Percentiles rank a stretch among this genome's conserved stretches.
Conservation (phyloP, 768 basidiomycete species). For the Tubosaeta sp. region DNA sequence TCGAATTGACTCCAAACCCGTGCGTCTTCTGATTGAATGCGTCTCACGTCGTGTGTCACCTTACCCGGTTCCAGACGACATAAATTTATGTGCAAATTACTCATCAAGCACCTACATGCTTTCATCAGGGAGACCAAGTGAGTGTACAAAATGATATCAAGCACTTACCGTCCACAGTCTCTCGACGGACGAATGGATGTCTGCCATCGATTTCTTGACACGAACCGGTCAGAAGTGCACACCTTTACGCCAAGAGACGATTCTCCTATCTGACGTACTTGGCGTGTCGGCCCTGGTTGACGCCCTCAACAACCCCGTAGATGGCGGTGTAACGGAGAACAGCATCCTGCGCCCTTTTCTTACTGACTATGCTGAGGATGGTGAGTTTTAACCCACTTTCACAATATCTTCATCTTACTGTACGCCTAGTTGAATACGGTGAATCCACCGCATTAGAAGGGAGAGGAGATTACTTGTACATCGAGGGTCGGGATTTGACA, state of each 20-base stretch:
- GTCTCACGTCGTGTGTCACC: neutral
- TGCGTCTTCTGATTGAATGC: conserved; percentile 21
- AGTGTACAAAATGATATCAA: conserved; percentile 5
- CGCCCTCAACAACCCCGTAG: conserved; percentile 62
- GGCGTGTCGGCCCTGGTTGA: conserved; percentile 80
- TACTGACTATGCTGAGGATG: conserved; percentile 69
- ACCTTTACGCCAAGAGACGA: conserved; percentile 70
- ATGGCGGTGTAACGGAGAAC: conserved; percentile 61
- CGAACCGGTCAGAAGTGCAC: conserved; percentile 69
- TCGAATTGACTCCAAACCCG: conserved; percentile 38
- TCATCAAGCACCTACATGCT: conserved; percentile 68
- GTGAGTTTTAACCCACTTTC: conserved; percentile 35
- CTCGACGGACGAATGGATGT: conserved; percentile 85
- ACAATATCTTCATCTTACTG: neutral
- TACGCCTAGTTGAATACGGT: conserved; percentile 52
- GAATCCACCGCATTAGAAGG: conserved; percentile 83
- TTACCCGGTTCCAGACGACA: conserved; percentile 29
- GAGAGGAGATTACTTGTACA: conserved; percentile 80
- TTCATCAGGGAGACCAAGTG: conserved; percentile 69
- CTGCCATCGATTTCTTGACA: conserved; percentile 75
- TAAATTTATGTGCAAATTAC: conserved; percentile 44
- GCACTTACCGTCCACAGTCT: conserved; percentile 36
- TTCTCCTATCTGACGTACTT: conserved; percentile 78
- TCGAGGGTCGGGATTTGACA: conserved; percentile 61
- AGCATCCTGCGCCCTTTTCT: conserved; percentile 83